Base-by-base conservation (phyloP, 139 green algal species). In the Dunaliella primolecta region DNA sequence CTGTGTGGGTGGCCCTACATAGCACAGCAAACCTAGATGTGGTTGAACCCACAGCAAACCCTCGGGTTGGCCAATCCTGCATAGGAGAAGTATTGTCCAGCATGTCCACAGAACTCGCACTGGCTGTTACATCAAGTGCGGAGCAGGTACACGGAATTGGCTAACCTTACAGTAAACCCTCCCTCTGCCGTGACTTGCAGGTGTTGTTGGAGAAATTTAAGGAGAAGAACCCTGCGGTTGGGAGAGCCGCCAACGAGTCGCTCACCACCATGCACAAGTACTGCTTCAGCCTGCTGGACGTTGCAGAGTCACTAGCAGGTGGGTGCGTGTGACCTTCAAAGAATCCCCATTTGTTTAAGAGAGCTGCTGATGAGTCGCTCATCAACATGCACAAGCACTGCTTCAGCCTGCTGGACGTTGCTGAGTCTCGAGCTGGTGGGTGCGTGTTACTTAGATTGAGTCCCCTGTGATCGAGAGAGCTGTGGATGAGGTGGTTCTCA, bases 141-240 rank as follows among this genome's bases (percentile, higher is more conserved):
- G n/a, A n/a, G n/a, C n/a, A n/a, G n/a, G n/a, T n/a, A n/a, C n/a
- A n/a, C n/a, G n/a, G n/a, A n/a, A n/a, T n/a, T n/a, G n/a, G n/a
- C n/a, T n/a, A n/a, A n/a, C n/a, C n/a, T n/a, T n/a, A n/a, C n/a
- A n/a, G n/a, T n/a, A n/a, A n/a, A n/a, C n/a, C n/a, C n/a, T n/a
- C n/a, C n/a, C n/a, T n/a, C n/a, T n/a, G n/a, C n/a, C n/a, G n/a
- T n/a, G n/a, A n/a, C 1, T 78, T 79, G 34, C 57, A 81, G 27
- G 81, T 91, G 34, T 64, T 98, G 75, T 83, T 98, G 77, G 95
- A 98, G 31, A 95, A 96, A 84, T 92, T 96, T 81, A 98, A 97
- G 87, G 96, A 98, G 86, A 98, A 98, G 87, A 98, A 96, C 79
- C 88, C 90, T 24, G 89, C 87, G 20, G 94, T 98, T 79, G 89